Conservation (phyloP, 441 rosid genomes). For the Populus hybrid region DNA sequence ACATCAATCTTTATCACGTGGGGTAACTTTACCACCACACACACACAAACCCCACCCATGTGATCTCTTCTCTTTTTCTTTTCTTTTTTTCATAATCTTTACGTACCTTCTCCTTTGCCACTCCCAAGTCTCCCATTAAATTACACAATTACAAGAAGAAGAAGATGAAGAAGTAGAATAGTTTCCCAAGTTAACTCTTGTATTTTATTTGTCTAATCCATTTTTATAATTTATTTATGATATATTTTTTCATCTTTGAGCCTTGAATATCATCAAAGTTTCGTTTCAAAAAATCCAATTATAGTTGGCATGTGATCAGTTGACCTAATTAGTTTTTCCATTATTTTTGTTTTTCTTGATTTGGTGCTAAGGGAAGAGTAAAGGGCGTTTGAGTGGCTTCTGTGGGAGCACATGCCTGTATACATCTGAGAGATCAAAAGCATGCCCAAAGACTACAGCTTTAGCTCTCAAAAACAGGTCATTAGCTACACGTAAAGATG, state of each 20-base stretch:
- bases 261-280: background rate
- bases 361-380: background rate
- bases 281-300: background rate
- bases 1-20: slow-evolving; percentile 37
- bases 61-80: background rate
- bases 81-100: background rate
- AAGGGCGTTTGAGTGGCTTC: background rate
- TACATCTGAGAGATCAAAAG: background rate
- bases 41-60: slow-evolving; percentile 20
- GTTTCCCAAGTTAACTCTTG: background rate
- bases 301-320: background rate
- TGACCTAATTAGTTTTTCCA: background rate
- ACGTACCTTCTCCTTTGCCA: too few relatives aligned
- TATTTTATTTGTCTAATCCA: too few relatives aligned
- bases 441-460: background rate
- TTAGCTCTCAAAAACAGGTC: background rate
- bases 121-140: too few relatives aligned
- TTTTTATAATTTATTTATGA: background rate
- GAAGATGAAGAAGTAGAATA: too few relatives aligned
- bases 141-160: too few relatives aligned
- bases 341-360: too few relatives aligned
- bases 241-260: background rate
- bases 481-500: background rate
- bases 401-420: background rate
- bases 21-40: slow-evolving; percentile 34